These are phyloP conservation scores for Glonium stellatum DNA, from an alignment of 495 filamentous ascomycete genomes.

Conservation along the genomic window DNA sequence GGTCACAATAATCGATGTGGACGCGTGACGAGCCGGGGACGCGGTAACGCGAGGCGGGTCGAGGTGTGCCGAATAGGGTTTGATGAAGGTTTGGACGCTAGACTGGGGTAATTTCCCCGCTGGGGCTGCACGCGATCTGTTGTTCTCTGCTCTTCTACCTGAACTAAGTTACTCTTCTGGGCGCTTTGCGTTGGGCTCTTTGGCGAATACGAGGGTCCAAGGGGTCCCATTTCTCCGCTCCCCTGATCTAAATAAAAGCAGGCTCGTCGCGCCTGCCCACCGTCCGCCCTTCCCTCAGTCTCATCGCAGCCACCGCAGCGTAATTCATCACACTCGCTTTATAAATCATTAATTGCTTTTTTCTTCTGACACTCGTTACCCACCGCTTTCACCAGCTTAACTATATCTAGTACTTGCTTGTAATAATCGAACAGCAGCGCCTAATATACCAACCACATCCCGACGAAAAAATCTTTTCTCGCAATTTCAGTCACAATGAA, in stretches of 20 bases:
- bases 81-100: not conserved
- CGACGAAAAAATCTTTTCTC: not conserved
- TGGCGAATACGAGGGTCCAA: not conserved
- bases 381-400: not conserved
- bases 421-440: not conserved
- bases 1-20: not conserved
- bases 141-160: not conserved
- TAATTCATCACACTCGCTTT: not conserved
- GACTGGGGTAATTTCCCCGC: not conserved
- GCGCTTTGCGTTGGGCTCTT: not conserved
- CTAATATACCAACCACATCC: not conserved
- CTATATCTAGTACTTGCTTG: not conserved
- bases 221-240: not conserved
- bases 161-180: no score
- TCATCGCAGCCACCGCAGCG: not conserved
- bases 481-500: conserved; percentile 22
- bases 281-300: not conserved
- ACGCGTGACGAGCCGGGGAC: not conserved
- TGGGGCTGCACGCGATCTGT: not conserved
- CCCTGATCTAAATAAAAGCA: no score
- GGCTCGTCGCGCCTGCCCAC: no score
- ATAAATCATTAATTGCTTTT: not conserved
- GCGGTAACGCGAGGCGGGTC: not conserved
- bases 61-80: not conserved
- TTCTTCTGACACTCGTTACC: not conserved